Conservation (phyloP, 2,329 filamentous ascomycete species). For the Pseudogymnoascus sp. region DNA sequence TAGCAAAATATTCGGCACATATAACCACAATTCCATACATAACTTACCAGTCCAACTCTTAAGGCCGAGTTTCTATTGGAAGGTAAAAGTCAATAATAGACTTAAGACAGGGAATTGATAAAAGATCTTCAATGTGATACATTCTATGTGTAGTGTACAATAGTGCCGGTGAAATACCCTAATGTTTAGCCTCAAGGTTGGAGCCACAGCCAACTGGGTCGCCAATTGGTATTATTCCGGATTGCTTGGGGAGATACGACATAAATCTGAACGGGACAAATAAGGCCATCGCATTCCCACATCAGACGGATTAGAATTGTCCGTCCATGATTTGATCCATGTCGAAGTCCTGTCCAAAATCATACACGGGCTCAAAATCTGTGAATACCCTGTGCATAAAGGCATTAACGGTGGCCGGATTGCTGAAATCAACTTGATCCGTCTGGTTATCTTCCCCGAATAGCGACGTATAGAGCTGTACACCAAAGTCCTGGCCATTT, state of each 20-base stretch:
- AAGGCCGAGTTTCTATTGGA: no score
- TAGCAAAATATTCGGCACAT: no score
- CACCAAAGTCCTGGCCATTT: neutral
- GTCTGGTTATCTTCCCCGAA: slow-evolving; percentile 1
- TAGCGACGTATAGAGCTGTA: slow-evolving; percentile 6
- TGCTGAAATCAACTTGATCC: slow-evolving; percentile 10
- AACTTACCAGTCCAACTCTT: no score
- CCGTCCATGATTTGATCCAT: slow-evolving; percentile 9
- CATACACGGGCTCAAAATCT: slow-evolving; percentile 8
- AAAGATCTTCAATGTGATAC: no score
- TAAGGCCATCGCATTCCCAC: neutral
- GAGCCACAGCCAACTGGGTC: no score
- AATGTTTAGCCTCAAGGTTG: no score
- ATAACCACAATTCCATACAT: no score
- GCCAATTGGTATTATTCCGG: neutral
- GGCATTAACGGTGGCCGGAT: slow-evolving; percentile 10
- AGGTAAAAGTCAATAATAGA: no score
- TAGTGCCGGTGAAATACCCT: no score
- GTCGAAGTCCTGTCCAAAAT: slow-evolving; percentile 14
- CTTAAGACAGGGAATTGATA: no score
- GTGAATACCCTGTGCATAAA: slow-evolving; percentile 14
- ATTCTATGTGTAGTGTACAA: no score
- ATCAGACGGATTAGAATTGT: neutral
- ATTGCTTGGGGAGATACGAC: neutral
- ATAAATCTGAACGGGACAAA: neutral